Percentiles rank a stretch among this genome's conserved stretches.
These are phyloP conservation scores for Exsudoporus frostii DNA, from an alignment of 768 basidiomycete genomes.

Conservation along the genomic window DNA sequence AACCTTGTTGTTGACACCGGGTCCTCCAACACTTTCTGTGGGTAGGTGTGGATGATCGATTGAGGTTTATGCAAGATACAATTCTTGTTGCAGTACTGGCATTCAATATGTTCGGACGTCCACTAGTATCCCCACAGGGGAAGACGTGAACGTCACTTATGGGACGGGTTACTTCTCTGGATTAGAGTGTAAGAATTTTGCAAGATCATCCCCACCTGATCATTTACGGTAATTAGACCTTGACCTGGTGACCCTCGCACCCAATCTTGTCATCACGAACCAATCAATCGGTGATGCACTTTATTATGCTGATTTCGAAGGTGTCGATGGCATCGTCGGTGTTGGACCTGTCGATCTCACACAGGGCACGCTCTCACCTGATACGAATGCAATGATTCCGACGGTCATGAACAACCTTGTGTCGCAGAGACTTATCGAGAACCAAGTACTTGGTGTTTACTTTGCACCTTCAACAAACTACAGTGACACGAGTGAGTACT, in stretches of 20 bases:
- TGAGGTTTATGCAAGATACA: not conserved
- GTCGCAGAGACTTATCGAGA: slow-evolving; percentile 15
- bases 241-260: slow-evolving; percentile 26
- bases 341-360: slow-evolving; percentile 26
- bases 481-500: too few species aligned
- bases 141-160: slow-evolving; percentile 6
- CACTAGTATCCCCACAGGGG: slow-evolving; percentile 25
- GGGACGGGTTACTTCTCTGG: slow-evolving; percentile 24
- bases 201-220: not conserved
- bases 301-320: slow-evolving; percentile 11
- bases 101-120: slow-evolving; percentile 17
- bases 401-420: slow-evolving; percentile 25
- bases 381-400: slow-evolving; percentile 10
- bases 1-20: too few species aligned
- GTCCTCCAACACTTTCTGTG: too few species aligned
- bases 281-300: slow-evolving; percentile 31
- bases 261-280: slow-evolving; percentile 22
- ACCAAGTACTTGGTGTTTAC: slow-evolving; percentile 17
- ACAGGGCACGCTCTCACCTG: slow-evolving; percentile 6
- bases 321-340: slow-evolving; percentile 29
- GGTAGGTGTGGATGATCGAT: too few species aligned
- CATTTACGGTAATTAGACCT: slow-evolving; percentile 4
- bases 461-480: too few species aligned
- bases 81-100: slow-evolving; percentile 13
- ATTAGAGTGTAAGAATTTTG: slow-evolving; percentile 30